A percentile compares a stretch with the other conserved stretches of the same genome.
phyloP scores from a whole-genome alignment of 2,329 filamentous ascomycete genomes.

The Cercospora sojina region DNA sequence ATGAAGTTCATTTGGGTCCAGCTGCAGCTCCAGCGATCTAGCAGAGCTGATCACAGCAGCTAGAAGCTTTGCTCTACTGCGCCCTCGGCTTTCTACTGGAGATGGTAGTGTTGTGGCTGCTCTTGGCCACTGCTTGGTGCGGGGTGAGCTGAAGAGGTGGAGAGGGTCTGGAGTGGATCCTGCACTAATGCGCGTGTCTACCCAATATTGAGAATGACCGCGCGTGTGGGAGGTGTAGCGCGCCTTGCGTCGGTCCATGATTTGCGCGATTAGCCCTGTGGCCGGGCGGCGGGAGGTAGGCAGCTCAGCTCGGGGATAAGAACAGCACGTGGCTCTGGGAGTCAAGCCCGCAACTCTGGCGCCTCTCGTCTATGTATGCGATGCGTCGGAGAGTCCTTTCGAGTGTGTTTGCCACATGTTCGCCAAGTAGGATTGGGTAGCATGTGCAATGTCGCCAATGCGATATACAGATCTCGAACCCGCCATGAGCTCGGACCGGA shows the following conservation, averaged over 20 bases:
- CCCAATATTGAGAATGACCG: neutral
- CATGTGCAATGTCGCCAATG: neutral
- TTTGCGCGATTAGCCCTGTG: neutral
- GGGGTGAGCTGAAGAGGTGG: neutral
- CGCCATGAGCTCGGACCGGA: neutral
- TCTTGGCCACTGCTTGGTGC: neutral
- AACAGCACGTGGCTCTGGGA: neutral
- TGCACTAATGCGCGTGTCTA: neutral
- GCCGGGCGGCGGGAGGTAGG: neutral
- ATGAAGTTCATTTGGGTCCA: neutral
- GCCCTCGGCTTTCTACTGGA: neutral
- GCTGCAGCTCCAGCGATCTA: neutral
- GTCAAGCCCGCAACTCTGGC: neutral
- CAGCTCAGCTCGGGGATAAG: neutral
- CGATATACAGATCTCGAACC: neutral
- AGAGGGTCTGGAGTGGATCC: neutral
- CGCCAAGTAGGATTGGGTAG: neutral
- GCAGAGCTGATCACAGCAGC: neutral
- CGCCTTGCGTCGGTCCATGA: neutral
- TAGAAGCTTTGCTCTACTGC: neutral
- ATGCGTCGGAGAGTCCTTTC: neutral
- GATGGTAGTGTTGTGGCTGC: neutral
- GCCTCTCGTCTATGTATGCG: neutral
- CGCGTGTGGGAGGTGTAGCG: neutral
- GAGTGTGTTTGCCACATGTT: neutral